These are phyloP conservation scores for Fremontodendron californicum DNA, from an alignment of 345 rosid species.

Conservation along the genomic window DNA sequence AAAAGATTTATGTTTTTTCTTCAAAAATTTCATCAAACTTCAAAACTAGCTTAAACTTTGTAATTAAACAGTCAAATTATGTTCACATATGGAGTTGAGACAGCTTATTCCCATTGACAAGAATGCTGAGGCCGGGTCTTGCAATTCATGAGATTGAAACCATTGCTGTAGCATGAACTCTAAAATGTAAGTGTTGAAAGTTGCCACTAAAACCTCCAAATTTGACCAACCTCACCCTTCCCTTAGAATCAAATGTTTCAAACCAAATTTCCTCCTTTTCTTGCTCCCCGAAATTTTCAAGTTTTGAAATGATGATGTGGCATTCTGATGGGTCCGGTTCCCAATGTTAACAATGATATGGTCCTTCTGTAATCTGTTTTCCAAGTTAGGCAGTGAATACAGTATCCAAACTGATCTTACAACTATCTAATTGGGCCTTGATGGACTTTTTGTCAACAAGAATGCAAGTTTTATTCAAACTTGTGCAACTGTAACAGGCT, in stretches of 20 bases:
- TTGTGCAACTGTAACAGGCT: too few species aligned
- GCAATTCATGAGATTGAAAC: not conserved
- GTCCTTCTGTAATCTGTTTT: not conserved
- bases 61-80: too few species aligned
- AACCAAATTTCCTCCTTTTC: not conserved
- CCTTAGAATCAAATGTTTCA: too few species aligned
- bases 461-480: not conserved
- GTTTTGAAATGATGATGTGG: not conserved
- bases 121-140: not conserved
- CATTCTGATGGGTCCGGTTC: not conserved
- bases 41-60: too few species aligned
- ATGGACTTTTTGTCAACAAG: too few species aligned
- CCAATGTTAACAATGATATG: not conserved
- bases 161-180: not conserved
- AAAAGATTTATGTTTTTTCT: too few species aligned
- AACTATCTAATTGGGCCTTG: not conserved
- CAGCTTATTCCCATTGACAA: not conserved
- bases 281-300: not conserved
- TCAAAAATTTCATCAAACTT: too few species aligned
- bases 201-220: not conserved
- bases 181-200: not conserved
- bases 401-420: too few species aligned
- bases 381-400: too few species aligned
- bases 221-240: not conserved
- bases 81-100: constrained; percentile 5